phyloP scores from a whole-genome alignment of 257 asterid species.

The Nicotiana knightiana region DNA sequence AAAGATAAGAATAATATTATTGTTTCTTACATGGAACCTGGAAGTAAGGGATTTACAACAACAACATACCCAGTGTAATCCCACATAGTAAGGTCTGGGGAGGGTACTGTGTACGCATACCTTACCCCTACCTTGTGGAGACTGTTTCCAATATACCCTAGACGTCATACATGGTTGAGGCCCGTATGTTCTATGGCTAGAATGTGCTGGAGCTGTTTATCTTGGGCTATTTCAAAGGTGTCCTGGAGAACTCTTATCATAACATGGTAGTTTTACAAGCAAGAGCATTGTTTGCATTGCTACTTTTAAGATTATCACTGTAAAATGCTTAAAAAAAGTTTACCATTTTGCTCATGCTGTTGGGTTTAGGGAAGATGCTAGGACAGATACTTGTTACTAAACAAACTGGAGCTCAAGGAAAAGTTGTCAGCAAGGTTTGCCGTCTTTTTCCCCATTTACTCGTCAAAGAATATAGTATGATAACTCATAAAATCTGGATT shows the following conservation, averaged over 20 bases:
- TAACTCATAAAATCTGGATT: background rate
- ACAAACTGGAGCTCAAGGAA: constrained; percentile 92
- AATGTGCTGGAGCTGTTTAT: background rate
- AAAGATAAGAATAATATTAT: background rate
- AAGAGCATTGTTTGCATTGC: background rate
- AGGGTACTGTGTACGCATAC: too few species aligned
- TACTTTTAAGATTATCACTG: background rate
- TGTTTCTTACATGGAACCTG: background rate
- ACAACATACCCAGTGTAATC: too few species aligned
- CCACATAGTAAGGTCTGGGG: too few species aligned
- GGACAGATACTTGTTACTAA: constrained; percentile 90
- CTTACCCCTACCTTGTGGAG: too few species aligned
- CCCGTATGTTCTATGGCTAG: background rate
- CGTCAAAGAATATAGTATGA: background rate
- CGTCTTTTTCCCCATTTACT: background rate
- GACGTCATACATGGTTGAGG: background rate
- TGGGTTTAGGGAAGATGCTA: constrained; percentile 76
- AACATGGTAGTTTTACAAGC: background rate
- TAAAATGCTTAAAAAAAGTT: background rate
- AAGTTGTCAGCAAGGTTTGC: constrained; percentile 90
- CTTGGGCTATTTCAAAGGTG: background rate
- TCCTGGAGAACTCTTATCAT: background rate
- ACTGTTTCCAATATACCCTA: background rate
- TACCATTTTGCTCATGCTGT: background rate
- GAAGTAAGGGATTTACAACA: background rate